Base-by-base conservation (phyloP, 306 rosid species). In the Cucumis sativus region DNA sequence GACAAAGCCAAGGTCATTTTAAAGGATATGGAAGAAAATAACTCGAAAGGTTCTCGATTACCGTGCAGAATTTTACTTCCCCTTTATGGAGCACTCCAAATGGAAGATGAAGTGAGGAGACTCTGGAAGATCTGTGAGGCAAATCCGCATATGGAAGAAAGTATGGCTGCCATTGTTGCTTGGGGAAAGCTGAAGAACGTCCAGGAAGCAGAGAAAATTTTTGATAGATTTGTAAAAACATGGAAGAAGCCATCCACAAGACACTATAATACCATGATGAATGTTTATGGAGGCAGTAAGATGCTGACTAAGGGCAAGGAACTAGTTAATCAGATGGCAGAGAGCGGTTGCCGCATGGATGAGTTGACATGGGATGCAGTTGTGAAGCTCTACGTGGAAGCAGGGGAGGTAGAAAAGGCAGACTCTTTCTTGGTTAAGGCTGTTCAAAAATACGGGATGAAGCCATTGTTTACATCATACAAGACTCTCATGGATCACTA, bases 361-460 rank as follows among this genome's bases (percentile, higher is more conserved):
- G 93, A 93, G 3, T 33, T 79, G 35, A 77, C 88, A 17, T 92
- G 91, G 97, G 90, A 92, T 77, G 86, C 92, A 49, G 77, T 92
- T 39, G 91, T 95, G 71, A 89, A 84, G 81, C 93, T 95, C 12
- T 85, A 92, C 75, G 87, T 89, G 78, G 83, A 80, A 66, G 82
- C 88, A 2, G 97, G 97, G 56, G 92, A 92, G 84, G 89, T 92
- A 70, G 99, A 87, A 81, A 90, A 88, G 84, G 97, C 97, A 1
- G 96, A 87, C 39, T 84, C 90, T 45, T n/a, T 92, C 77, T 88
- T 95, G 82, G 87, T 76, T 59, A 95, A 79, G 88, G 95, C 89
- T 21, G 8, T 81, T 51, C 83, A 79, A 61, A 86, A 85, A 86
- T 86, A 17, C 82, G 80, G 10, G 65, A 54, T 66, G 82, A 90